Conservation (phyloP, 1,284 basidiomycete genomes). For the Abortiporus biennis region DNA sequence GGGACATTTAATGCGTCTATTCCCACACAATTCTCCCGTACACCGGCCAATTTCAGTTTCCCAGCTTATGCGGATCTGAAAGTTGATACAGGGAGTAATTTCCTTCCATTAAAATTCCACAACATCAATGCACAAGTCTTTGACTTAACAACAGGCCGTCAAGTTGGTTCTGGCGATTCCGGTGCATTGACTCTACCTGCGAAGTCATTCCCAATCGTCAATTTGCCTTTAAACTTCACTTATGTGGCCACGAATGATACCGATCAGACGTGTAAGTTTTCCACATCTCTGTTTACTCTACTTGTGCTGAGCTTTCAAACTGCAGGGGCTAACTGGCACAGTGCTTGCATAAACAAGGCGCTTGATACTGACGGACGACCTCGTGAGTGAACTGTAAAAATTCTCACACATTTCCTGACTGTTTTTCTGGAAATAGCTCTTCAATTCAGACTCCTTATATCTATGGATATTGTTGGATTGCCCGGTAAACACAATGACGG, state of each 20-base stretch:
- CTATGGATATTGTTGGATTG: slow-evolving; percentile 69
- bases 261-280: slow-evolving; percentile 71
- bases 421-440: slow-evolving; percentile 45
- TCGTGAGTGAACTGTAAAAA: slow-evolving; percentile 35
- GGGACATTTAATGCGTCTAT: slow-evolving; percentile 47
- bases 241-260: slow-evolving; percentile 77
- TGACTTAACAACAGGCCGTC: slow-evolving; percentile 55
- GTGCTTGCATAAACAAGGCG: slow-evolving; percentile 64
- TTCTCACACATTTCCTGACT: not conserved
- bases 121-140: slow-evolving; percentile 59
- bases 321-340: slow-evolving; percentile 73
- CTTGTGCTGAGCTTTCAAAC: not conserved
- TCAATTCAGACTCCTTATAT: slow-evolving; percentile 60
- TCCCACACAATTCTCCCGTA: slow-evolving; percentile 58
- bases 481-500: slow-evolving; percentile 45
- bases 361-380: slow-evolving; percentile 49
- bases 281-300: not conserved
- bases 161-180: slow-evolving; percentile 62
- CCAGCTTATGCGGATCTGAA: slow-evolving; percentile 67
- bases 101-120: slow-evolving; percentile 68
- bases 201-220: slow-evolving; percentile 52
- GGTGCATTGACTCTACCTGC: slow-evolving; percentile 54
- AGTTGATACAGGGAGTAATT: slow-evolving; percentile 66
- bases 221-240: slow-evolving; percentile 74
- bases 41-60: slow-evolving; percentile 84